A percentile compares a stretch with the other conserved stretches of the same genome.
phyloP scores from a whole-genome alignment of 805 yeast genomes.

The Blastobotrys terrestris region DNA sequence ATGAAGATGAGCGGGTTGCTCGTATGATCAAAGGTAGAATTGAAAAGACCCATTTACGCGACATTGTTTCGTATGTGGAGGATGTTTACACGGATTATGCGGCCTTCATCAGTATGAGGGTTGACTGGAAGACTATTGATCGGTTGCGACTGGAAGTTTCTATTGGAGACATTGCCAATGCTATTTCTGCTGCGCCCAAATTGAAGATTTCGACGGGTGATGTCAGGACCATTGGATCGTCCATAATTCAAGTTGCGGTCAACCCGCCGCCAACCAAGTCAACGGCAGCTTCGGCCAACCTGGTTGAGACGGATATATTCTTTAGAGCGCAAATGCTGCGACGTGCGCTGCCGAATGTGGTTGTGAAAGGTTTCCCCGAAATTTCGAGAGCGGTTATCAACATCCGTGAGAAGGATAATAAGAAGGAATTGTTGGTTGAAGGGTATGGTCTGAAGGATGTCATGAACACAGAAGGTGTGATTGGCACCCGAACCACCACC shows the following conservation, averaged over 20 bases:
- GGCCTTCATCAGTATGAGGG: constrained; percentile 73
- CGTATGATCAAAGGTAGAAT: constrained; percentile 97
- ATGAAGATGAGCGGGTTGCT: constrained; percentile 94
- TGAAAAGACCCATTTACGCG: constrained; percentile 83
- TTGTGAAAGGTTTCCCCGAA: constrained; percentile 87
- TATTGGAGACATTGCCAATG: constrained; percentile 77
- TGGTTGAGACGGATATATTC: constrained; percentile 50
- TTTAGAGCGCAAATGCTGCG: constrained; percentile 86
- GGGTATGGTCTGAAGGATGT: constrained; percentile 96
- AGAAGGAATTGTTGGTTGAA: constrained; percentile 85
- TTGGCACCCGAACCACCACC: constrained; percentile 80
- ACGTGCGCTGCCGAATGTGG: constrained; percentile 77
- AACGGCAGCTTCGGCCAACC: constrained; percentile 30
- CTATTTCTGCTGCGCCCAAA: constrained; percentile 80
- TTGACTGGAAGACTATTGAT: constrained; percentile 81
- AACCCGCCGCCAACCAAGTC: constrained; percentile 36
- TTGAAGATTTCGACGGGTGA: constrained; percentile 73
- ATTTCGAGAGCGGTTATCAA: constrained; percentile 95
- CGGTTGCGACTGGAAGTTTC: constrained; percentile 83
- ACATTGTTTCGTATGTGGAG: constrained; percentile 83
- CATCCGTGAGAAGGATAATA: constrained; percentile 76
- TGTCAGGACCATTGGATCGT: constrained; percentile 61
- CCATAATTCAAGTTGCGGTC: constrained; percentile 43
- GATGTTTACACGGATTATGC: constrained; percentile 82
- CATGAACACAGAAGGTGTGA: constrained; percentile 95